These are phyloP conservation scores for Eucalyptus dawsonii DNA, from an alignment of 345 rosid species.

Conservation along the genomic window DNA sequence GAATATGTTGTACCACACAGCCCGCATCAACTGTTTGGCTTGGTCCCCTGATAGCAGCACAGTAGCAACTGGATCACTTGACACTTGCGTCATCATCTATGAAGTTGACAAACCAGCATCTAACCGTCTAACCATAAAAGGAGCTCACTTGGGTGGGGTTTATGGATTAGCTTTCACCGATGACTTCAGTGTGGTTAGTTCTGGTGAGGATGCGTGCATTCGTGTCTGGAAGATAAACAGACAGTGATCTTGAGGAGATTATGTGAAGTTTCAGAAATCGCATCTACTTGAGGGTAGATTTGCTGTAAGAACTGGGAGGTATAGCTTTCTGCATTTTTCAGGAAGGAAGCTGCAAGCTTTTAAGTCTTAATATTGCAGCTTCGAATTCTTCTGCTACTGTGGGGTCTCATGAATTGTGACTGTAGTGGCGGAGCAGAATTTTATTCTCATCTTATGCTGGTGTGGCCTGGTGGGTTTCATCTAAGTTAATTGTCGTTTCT, in stretches of 20 bases:
- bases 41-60: conserved; percentile 73
- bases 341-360: neutral
- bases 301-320: neutral
- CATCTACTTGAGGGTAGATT: neutral
- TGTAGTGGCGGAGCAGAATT: neutral
- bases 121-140: conserved; percentile 58
- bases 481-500: neutral
- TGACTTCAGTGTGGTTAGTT: conserved; percentile 47
- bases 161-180: conserved; percentile 74
- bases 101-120: conserved; percentile 72
- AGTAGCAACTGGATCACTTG: conserved; percentile 88
- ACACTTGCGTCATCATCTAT: conserved; percentile 65
- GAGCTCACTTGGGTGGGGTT: conserved; percentile 88
- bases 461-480: neutral
- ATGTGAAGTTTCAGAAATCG: neutral
- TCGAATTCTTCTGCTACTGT: neutral
- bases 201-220: conserved; percentile 94
- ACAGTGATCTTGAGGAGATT: neutral
- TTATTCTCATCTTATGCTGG: neutral
- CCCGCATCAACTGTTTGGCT: conserved; percentile 81
- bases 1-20: conserved; percentile 81
- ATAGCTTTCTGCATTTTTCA: neutral
- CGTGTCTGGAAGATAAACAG: conserved; percentile 53
- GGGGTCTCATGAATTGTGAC: neutral
- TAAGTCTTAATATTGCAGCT: neutral